Evolutionary conservation across 805 yeast species (phyloP).

Genomic region (Hanseniaspora nectarophila): DNA sequence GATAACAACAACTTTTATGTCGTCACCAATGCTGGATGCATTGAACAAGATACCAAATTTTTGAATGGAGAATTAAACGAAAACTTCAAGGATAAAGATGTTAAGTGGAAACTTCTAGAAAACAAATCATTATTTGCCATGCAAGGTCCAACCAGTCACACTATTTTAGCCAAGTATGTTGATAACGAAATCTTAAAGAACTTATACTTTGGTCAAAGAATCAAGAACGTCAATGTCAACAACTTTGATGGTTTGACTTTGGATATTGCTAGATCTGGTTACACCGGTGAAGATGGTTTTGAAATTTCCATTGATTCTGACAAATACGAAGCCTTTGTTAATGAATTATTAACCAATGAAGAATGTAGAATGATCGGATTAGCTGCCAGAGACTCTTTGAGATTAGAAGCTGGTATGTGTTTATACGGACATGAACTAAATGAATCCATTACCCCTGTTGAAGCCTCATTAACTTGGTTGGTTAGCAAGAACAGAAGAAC

Average conservation of each 20-base stretch:
- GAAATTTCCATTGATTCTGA: constrained; percentile 68
- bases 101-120: constrained; percentile 40
- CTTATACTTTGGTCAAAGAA: constrained; percentile 61
- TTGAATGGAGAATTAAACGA: constrained; percentile 40
- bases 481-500: constrained; percentile 67
- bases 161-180: constrained; percentile 52
- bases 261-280: constrained; percentile 89
- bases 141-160: constrained; percentile 84
- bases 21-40: constrained; percentile 93
- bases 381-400: constrained; percentile 94
- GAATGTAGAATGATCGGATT: constrained; percentile 77
- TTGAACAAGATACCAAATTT: constrained; percentile 65
- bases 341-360: constrained; percentile 43
- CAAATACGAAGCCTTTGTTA: constrained; percentile 49
- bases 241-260: constrained; percentile 4
- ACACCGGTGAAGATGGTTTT: constrained; percentile 98
- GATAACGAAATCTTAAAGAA: constrained; percentile 35
- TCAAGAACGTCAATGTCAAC: constrained; percentile 32
- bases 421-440: constrained; percentile 85
- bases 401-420: constrained; percentile 98
- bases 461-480: constrained; percentile 82
- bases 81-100: constrained; percentile 26
- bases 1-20: constrained; percentile 50
- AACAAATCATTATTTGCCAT: constrained; percentile 67
- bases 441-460: constrained; percentile 72